Conservation (phyloP, 2,329 filamentous ascomycete species). For the Penicillium corylophilum region DNA sequence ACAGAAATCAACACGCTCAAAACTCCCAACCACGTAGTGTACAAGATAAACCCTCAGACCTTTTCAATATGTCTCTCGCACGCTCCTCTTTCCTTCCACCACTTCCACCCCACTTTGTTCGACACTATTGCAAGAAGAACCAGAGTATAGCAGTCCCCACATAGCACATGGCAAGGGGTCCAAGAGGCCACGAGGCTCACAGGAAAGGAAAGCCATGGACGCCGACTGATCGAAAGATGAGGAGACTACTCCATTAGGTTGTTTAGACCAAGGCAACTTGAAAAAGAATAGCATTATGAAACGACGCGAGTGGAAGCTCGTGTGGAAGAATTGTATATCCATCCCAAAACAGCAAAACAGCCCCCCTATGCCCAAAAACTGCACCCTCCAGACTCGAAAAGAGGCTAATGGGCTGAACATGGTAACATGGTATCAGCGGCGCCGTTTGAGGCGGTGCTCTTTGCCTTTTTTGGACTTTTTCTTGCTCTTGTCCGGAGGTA, state of each 20-base stretch:
- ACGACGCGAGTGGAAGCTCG: background rate
- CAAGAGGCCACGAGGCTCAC: background rate
- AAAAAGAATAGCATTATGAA: background rate
- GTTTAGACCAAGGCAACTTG: background rate
- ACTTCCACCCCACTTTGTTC: background rate
- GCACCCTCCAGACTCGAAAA: background rate
- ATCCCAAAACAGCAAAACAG: background rate
- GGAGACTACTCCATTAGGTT: background rate
- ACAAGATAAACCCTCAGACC: background rate
- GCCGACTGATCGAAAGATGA: background rate
- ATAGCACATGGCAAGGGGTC: background rate
- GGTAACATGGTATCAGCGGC: constrained; percentile 25
- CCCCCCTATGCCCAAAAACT: background rate
- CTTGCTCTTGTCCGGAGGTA: constrained; percentile 49
- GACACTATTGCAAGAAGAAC: background rate
- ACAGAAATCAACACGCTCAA: background rate
- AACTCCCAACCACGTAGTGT: background rate
- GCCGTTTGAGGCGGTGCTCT: constrained; percentile 45
- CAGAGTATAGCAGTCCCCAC: background rate
- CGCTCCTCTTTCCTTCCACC: background rate
- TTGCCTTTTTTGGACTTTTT: constrained; percentile 50
- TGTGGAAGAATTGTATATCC: background rate
- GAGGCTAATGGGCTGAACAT: background rate
- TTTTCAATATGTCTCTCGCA: background rate
- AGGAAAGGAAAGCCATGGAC: background rate